Evolutionary conservation across 106 monocot species (phyloP).

Genomic region (Apostasia ramifera): DNA sequence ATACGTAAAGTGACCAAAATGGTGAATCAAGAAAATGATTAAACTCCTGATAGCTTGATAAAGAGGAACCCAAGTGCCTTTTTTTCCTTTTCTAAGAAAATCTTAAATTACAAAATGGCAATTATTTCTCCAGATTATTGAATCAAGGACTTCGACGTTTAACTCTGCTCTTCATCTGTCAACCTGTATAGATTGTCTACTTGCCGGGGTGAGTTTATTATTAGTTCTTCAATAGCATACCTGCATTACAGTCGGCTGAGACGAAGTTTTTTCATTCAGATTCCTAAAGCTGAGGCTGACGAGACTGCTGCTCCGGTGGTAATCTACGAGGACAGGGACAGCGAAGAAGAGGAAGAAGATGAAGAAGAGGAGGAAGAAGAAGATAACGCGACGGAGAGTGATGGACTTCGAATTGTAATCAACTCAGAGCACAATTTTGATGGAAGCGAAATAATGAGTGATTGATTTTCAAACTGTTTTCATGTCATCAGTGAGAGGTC

Average conservation of each 20-base stretch:
- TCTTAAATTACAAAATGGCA: background rate
- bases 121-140: conserved; percentile 50
- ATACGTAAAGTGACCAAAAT: too few species aligned
- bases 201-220: conserved; percentile 30
- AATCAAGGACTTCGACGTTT: conserved; percentile 71
- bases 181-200: conserved; percentile 52
- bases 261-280: conserved; percentile 18
- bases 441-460: conserved; percentile 66
- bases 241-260: background rate
- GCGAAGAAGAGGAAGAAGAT: conserved; percentile 57
- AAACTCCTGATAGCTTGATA: too few species aligned
- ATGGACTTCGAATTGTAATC: conserved; percentile 34
- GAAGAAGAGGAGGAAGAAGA: conserved; percentile 15
- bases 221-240: background rate
- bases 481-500: too few species aligned
- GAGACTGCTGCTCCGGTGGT: conserved; percentile 30
- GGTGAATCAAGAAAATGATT: too few species aligned
- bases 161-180: conserved; percentile 59
- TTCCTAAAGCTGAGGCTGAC: conserved; percentile 39
- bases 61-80: too few species aligned
- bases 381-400: conserved; percentile 43
- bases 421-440: conserved; percentile 44
- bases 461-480: too few species aligned
- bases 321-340: conserved; percentile 72
- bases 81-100: too few species aligned